Evolutionary conservation across 164 flowering plant species (phyloP), one percentile per base, ranked within the genome.

Genomic region (Sedum album): DNA sequence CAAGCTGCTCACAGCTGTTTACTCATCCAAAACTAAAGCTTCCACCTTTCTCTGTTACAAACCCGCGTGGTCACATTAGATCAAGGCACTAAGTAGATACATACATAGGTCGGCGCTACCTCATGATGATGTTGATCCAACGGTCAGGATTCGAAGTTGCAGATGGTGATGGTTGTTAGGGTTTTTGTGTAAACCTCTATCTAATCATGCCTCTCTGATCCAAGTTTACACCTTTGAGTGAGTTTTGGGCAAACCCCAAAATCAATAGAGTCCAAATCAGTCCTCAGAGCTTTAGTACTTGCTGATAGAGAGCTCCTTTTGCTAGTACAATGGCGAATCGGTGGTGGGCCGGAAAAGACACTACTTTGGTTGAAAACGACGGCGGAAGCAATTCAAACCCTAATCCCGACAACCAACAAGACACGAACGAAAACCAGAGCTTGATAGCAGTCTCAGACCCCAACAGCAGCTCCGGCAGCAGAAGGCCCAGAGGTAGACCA

Each of bases 331-430:
- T 86, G 92, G 86, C 92, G 57, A 87, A 87, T 74, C 80, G 86
- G 41, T 91, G 94, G 97, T 91, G 97, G 97, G 82, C 83, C 7
- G 93, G 86, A 33, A 86, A 84, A 26, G 85, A 84, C 73, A 78
- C 81, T 44, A 90, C 81, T 21, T 72, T 78, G 55, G 77, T 75
- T 31, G 72, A 28, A 66, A 74, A 66, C 41, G 61, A 68, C 60
- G 78, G 63, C 33, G 82, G 79, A 60, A 71, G 72, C 79, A 73
- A 74, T 60, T 41, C 68, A 51, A 69, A 66, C 65, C 70, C 75
- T 5, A 70, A 53, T 0, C 80, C 81, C 5, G 17, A 42, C 1
- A 80, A 80, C 0, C 84, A 85, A 10, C 81, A 73, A 31, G 81
- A 14, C 68, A 66, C 26, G 79, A 78, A 33, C 68, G 38, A 8